Evolutionary conservation across 2,329 filamentous ascomycete species (phyloP), one percentile per base, ranked within the genome.

Genomic region (Fusarium poae): DNA sequence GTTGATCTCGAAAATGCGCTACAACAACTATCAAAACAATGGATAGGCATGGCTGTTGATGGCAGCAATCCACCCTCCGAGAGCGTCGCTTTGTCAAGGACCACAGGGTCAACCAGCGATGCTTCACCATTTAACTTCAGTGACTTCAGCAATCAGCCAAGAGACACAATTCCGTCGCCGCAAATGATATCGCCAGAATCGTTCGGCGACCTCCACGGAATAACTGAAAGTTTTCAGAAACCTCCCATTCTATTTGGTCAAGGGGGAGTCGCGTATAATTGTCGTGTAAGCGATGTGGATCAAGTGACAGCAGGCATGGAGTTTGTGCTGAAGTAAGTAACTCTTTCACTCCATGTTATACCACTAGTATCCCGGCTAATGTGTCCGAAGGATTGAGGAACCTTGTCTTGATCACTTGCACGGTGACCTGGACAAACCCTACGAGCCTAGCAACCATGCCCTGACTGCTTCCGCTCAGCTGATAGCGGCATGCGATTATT

Each of bases 251-350:
- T 62, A 4, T 62, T 62, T 11, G 32, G 27, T 10, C 34, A 46
- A 6, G 30, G 43, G 10, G 46, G 29, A 5, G 37, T 55, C 20
- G n/a, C 34, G 3, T 23, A 39, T 8, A 52, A 46, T 20, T 46
- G 27, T 3, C 42, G 34, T 3, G 35, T 62, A 21, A 25, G 57
- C 10, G 57, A 64, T 39, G 61, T 58, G 21, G 53, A 65, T 34
- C 53, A 60, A 21, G 46, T 65, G 1, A 25, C 34, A n/a, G 32
- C 75, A 15, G 77, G 75, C 5, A 77, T 79, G 71, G 76, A 79
- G 10, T 79, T 79, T 60, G 76, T 79, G 2, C 45, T 79, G 16
- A 75, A 71, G 77, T 65, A 30, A 23, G 37, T 27, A 30, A 30
- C n/a, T 16, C 5, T 4, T 9, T 5, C 15, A 3, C 16, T 5